These are phyloP conservation scores for Fomitopsis schrenkii DNA, from an alignment of 1,284 basidiomycete species.

Conservation along the genomic window DNA sequence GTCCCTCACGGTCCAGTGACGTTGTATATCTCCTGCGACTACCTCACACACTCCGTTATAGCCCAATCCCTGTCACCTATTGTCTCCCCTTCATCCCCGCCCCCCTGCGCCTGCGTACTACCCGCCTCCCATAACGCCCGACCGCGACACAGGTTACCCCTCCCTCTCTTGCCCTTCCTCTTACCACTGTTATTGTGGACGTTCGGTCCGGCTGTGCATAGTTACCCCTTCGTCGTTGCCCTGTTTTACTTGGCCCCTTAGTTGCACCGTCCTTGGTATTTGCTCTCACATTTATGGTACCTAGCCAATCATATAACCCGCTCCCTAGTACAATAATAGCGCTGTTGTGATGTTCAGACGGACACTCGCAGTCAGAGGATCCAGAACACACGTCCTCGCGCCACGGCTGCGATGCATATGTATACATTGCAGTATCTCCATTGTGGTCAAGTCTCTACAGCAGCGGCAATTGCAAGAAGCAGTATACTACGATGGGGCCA, in stretches of 20 bases:
- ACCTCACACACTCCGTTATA: neutral
- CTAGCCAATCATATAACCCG: constrained; percentile 5
- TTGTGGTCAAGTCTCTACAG: neutral
- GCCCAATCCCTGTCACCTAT: neutral
- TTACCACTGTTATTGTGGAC: neutral
- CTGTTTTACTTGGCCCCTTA: neutral
- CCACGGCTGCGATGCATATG: neutral
- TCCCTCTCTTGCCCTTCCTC: neutral
- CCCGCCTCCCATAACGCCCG: neutral
- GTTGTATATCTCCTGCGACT: neutral
- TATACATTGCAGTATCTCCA: too few species aligned
- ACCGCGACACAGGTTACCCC: neutral
- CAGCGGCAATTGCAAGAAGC: neutral
- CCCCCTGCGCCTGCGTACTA: neutral
- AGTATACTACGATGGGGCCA: neutral
- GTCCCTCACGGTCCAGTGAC: neutral
- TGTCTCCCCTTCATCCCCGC: neutral
- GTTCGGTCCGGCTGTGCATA: constrained; percentile 6
- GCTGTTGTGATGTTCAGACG: neutral
- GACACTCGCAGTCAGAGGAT: neutral
- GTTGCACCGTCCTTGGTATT: constrained; percentile 3
- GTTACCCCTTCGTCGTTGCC: neutral
- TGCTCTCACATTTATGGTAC: constrained; percentile 7
- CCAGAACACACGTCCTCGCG: neutral
- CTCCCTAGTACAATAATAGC: constrained; percentile 8